Evolutionary conservation across 2,329 filamentous ascomycete species (phyloP), one percentile per base, ranked within the genome.

Genomic region (Bipolaris oryzae): DNA sequence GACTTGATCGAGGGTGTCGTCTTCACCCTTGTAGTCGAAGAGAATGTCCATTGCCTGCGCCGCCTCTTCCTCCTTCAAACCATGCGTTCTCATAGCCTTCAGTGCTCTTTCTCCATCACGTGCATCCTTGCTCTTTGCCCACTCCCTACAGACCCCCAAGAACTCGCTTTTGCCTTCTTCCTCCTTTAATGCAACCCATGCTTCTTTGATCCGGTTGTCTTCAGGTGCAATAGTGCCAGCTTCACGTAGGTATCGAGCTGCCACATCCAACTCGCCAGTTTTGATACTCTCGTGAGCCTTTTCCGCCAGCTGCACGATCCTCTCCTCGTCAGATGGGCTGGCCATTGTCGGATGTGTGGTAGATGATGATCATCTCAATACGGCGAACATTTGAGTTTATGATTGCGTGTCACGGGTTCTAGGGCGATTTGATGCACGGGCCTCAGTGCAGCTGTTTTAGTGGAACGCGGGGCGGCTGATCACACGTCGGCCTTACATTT

Each of bases 201-300:
- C 74, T 39, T 74, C 71, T 60, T 76, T 78, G 55, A 82, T 72
- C 20, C 71, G 64, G 10, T 69, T 64, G 62, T 78, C 76, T 13
- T 77, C 69, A 31, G 78, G 75, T 49, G 77, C 76, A 35, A 82
- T 71, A 41, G 75, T 74, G 21, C 76, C 77, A 33, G 79, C 80
- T 65, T 81, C 77, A 43, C 77, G 74, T 53, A 82, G 66, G n/a
- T 74, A 71, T 44, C 74, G 66, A 23, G 76, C 77, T 20, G 78
- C 79, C 50, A 75, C 70, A 42, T 72, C 68, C 42, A 79, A 65
- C 38, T 78, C 70, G 48, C 72, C 72, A 9, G 64, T 57, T 38
- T 66, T 65, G 33, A 65, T 66, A 52, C 64, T 68, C 31, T 70
- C 64, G 33, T 50, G 55, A 10, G 73, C 74, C 56, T 66, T 69